These are phyloP conservation scores for Yamagishiella unicocca DNA, from an alignment of 139 green algal species.

Conservation along the genomic window DNA sequence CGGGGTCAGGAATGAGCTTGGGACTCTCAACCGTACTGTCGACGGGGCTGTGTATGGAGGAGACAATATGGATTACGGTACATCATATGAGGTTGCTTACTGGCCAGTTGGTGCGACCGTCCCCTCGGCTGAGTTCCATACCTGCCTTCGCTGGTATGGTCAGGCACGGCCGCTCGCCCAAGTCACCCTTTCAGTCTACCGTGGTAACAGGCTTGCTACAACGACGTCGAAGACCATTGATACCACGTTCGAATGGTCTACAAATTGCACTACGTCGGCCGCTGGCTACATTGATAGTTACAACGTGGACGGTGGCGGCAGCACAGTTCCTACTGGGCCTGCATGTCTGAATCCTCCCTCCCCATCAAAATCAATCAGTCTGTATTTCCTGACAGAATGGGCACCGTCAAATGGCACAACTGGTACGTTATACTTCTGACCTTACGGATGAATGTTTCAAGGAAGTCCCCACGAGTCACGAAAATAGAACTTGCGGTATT, in stretches of 20 bases:
- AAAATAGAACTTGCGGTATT: too few species aligned
- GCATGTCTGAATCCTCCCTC: too few species aligned
- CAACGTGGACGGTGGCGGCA: background rate
- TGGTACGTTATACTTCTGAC: too few species aligned
- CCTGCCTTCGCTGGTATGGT: background rate
- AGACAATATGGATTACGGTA: too few species aligned
- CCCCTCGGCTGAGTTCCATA: background rate
- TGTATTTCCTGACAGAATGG: background rate
- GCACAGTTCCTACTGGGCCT: too few species aligned
- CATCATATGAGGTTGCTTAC: too few species aligned
- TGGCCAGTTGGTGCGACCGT: background rate
- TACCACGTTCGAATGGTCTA: background rate
- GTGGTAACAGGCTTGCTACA: background rate
- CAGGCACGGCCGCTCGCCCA: background rate
- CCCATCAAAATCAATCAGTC: too few species aligned
- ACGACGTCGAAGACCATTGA: conserved; percentile 12
- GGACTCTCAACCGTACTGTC: too few species aligned
- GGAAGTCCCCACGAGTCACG: too few species aligned
- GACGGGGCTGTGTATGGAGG: background rate
- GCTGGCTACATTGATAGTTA: conserved; percentile 3
- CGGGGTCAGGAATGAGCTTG: too few species aligned
- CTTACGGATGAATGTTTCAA: too few species aligned
- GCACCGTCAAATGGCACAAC: too few species aligned
- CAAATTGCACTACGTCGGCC: background rate
- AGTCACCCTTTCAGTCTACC: background rate